These are phyloP conservation scores for Thraustotheca clavata DNA, from an alignment of 352 stramenopile genomes.

Conservation along the genomic window DNA sequence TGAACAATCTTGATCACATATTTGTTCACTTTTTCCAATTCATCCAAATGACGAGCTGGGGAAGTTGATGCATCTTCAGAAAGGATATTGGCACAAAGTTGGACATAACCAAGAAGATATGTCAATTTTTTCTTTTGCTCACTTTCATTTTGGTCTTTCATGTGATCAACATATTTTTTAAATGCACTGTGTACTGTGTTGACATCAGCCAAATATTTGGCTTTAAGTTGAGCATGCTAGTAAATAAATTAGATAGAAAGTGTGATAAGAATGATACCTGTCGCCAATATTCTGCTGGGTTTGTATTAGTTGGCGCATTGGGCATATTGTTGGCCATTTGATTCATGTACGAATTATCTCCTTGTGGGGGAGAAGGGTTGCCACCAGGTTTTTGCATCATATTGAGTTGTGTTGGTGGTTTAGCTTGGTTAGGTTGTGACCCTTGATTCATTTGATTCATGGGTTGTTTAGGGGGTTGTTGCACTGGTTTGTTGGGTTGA, in stretches of 20 bases:
- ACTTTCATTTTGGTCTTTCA: slow-evolving; percentile 78
- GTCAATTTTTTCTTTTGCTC: slow-evolving; percentile 82
- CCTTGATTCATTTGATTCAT: slow-evolving; percentile 21
- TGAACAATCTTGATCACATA: slow-evolving; percentile 86
- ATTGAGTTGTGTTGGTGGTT: too few species aligned
- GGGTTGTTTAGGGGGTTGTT: not conserved
- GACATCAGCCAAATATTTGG: slow-evolving; percentile 76
- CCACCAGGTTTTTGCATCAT: not conserved
- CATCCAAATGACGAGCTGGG: slow-evolving; percentile 61
- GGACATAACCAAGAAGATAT: slow-evolving; percentile 75
- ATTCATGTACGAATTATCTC: not conserved
- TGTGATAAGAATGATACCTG: not conserved
- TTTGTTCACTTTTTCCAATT: slow-evolving; percentile 84
- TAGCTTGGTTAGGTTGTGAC: not conserved
- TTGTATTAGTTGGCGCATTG: slow-evolving; percentile 29
- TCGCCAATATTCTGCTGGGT: slow-evolving; percentile 61
- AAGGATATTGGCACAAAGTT: slow-evolving; percentile 67
- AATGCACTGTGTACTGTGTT: slow-evolving; percentile 80
- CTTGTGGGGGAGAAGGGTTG: not conserved
- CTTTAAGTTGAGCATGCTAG: slow-evolving; percentile 62
- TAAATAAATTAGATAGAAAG: not conserved
- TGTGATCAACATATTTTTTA: slow-evolving; percentile 83
- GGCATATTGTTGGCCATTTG: not conserved
- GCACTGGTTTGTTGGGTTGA: not conserved
- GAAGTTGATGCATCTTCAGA: slow-evolving; percentile 68